A percentile compares a stretch with the other conserved stretches of the same genome.
Evolutionary conservation across 1,284 basidiomycete species (phyloP).

Genomic region (Tranzscheliella williamsii): DNA sequence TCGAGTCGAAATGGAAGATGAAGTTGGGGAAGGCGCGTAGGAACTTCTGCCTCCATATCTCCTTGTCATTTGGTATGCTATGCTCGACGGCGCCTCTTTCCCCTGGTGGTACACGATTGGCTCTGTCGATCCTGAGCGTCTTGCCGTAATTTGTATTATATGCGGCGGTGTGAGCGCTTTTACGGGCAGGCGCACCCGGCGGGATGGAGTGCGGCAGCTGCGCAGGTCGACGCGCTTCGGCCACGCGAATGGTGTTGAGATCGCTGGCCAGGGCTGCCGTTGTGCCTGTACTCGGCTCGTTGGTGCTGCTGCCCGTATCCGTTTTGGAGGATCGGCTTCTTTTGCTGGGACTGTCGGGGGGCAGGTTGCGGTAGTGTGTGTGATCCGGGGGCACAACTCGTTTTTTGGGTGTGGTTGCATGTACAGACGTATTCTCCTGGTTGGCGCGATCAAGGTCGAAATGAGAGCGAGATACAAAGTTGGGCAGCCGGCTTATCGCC

Average conservation of each 20-base stretch:
- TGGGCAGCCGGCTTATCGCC: constrained; percentile 14
- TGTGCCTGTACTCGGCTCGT: constrained; percentile 27
- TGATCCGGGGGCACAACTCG: constrained; percentile 55
- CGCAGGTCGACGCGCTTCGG: constrained; percentile 11
- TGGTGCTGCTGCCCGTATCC: constrained; percentile 34
- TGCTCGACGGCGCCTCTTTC: constrained; percentile 44
- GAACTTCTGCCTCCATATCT: constrained; percentile 49
- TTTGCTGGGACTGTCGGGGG: constrained; percentile 42
- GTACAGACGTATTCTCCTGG: constrained; percentile 21
- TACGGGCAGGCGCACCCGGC: constrained; percentile 5
- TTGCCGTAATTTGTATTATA: constrained; percentile 16
- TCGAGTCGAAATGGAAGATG: constrained; percentile 56
- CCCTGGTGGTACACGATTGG: constrained; percentile 36
- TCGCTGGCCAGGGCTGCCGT: constrained; percentile 26
- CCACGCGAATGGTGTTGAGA: constrained; percentile 32
- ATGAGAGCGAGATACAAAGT: constrained; percentile 35
- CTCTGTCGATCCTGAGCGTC: constrained; percentile 44
- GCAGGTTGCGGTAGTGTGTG: constrained; percentile 49
- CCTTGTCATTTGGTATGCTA: constrained; percentile 28
- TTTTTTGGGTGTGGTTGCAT: constrained; percentile 52
- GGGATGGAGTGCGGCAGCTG: constrained; percentile 5
- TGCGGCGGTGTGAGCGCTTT: constrained; percentile 3
- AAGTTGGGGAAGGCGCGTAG: constrained; percentile 52
- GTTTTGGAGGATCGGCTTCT: constrained; percentile 44
- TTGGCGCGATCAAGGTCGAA: constrained; percentile 30